Evolutionary conservation across 352 stramenopile genomes (phyloP), one percentile per base, ranked within the genome.

Genomic region (Pythium aphanidermatum): DNA sequence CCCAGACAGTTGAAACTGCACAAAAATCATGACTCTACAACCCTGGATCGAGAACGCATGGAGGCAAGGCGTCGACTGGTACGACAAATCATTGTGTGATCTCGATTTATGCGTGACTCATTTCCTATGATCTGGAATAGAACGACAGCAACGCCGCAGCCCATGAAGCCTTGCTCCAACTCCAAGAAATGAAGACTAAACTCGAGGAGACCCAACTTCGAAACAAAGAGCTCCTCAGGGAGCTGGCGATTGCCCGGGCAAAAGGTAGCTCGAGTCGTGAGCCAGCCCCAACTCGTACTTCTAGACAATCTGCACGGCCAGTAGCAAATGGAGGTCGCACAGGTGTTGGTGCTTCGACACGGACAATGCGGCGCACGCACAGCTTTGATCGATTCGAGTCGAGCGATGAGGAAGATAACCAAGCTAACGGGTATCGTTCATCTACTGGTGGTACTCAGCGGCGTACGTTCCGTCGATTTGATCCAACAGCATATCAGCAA

Each of bases 401-500:
- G 33, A 52, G 45, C 12, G 54, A 57, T 4, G 55, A 63, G 25
- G 54, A 62, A 16, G 52, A 54, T 16, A 31, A 33, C 4, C 36
- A 34, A 17, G 30, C 34, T 4, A 44, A 54, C 29, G 43, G 51
- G 28, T 58, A 58, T 37, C 41, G 29, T 11, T 58, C 50, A 16
- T 27, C 51, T 6, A 29, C 13, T n/a, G 25, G 7, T 13, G 26
- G 28, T 17, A 5, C 40, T 5, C 34, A 46, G 19, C 54, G 61
- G 10, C 60, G 56, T 16, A 29, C 51, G 9, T 90, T 87, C 36
- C 66, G 71, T 20, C 70, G 77, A 13, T 92, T 92, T 46, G 77
- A 92, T 35, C 80, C 77, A 7, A 92, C 80, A 9, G 80, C 80
- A 11, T 92, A 92, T 60, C 77, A 92, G 50, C 63, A 74, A 39